Base-by-base conservation (phyloP, 2,329 filamentous ascomycete genomes). In the Exophiala xenobiotica region DNA sequence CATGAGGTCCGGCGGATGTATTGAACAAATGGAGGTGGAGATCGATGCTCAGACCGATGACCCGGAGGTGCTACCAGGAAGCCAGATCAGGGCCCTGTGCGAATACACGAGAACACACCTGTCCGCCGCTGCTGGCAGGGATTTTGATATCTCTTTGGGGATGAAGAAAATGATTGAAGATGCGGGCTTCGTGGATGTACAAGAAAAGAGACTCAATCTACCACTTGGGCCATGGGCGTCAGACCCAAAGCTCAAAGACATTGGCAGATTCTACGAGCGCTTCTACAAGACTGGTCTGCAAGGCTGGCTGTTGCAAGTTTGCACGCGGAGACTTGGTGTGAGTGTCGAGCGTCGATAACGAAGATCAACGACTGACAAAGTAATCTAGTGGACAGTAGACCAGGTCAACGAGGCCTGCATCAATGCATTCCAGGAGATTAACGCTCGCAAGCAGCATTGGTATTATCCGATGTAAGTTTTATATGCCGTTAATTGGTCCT, bases 141-240 rank as follows among this genome's bases (percentile, higher is more conserved):
- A 60, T 18, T 53, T 68, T 18, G 45, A 53, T 5, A 58, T 65
- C 3, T 54, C 59, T 6, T 54, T 56, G 5, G 42, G 46, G 6
- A 61, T 66, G 55, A 67, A 66, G 9, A 45, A 64, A 6, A 56
- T 53, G 39, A 63, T 75, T 7, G 49, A 46, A 12, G 54, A 64
- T 14, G 63, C 65, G 6, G 75, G 76, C 2, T 78, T 78, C 57
- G 68, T 68, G 3, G 69, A 76, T 53, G 68, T 78, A 1, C 66
- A 69, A 7, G 70, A 74, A 59, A 61, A 61, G 49, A 61, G 61
- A 27, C 73, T 66, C 58, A 70, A 71, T 46, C 69, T 70, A 65
- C 72, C 74, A 0, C 62, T 75, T 12, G 70, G 70, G 2, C 64
- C 67, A 7, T 76, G 73, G 73, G 64, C 65, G 27, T 64, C 57